A percentile compares a stretch with the other conserved stretches of the same genome.
phyloP scores from a whole-genome alignment of 2,329 filamentous ascomycete species.

The Talaromyces sp. region DNA sequence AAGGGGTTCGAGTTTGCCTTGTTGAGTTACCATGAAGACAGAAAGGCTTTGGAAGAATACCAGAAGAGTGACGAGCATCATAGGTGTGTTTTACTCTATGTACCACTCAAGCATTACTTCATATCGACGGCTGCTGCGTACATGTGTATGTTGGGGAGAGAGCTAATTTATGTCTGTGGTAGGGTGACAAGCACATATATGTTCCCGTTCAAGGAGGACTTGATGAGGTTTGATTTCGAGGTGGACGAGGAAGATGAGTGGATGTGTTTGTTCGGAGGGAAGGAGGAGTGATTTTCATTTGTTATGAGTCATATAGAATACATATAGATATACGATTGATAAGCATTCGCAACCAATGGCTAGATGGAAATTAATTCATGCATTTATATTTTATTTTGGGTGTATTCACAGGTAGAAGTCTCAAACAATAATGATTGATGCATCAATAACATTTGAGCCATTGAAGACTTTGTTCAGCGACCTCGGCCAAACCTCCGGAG shows the following conservation, averaged over 20 bases:
- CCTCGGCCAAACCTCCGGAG: neutral
- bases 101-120: neutral
- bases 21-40: constrained; percentile 47
- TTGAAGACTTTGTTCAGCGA: neutral
- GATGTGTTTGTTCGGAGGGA: neutral
- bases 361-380: neutral
- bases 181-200: constrained; percentile 50
- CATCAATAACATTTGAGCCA: too few species aligned
- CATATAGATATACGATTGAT: too few species aligned
- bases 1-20: constrained; percentile 50
- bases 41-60: constrained; percentile 44
- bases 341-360: neutral
- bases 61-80: constrained; percentile 51
- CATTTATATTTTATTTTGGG: neutral
- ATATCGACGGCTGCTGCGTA: neutral
- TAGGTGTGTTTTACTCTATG: constrained; percentile 25
- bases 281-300: neutral
- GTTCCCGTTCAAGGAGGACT: constrained; percentile 50
- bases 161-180: neutral
- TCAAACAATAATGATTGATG: too few species aligned
- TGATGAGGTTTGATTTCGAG: constrained; percentile 52
- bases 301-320: neutral
- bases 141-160: neutral
- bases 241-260: constrained; percentile 30
- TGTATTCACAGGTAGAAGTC: too few species aligned